Conservation (phyloP, 495 filamentous ascomycete genomes). For the Entonaema liquescens region DNA sequence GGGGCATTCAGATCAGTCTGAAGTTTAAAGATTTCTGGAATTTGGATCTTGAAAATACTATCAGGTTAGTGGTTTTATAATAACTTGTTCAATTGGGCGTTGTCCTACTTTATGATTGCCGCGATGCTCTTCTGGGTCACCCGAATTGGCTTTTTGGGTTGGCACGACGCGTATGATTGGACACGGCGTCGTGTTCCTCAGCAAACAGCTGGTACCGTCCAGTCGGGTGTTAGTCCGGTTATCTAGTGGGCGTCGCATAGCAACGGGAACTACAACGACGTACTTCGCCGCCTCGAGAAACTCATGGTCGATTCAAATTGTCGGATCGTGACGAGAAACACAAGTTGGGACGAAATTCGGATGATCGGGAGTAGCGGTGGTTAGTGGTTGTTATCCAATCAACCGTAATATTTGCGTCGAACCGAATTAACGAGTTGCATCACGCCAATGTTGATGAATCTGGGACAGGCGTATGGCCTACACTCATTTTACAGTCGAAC, state of each 20-base stretch:
- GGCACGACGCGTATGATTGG: constrained; percentile 1
- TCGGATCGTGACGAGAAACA: neutral
- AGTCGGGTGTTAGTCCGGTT: neutral
- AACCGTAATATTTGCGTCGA: neutral
- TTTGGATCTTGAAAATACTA: constrained; percentile 35
- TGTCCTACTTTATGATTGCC: neutral
- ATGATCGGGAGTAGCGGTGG: neutral
- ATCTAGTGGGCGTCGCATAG: neutral
- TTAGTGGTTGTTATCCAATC: neutral
- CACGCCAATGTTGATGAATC: neutral
- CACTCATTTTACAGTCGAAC: neutral
- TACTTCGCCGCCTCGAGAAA: neutral
- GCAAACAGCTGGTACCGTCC: neutral
- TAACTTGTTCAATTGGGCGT: neutral
- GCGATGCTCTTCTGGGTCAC: neutral
- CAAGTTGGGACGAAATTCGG: neutral
- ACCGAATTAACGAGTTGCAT: neutral
- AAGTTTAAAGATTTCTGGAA: constrained; percentile 33
- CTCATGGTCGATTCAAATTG: neutral
- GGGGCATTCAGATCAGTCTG: constrained; percentile 4
- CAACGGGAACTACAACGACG: neutral
- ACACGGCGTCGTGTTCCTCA: neutral
- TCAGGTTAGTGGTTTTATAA: constrained; percentile 30
- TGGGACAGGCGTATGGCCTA: neutral
- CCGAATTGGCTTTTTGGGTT: neutral